These are phyloP conservation scores for Kluyveromyces aestuarii DNA, from an alignment of 805 yeast genomes.

Conservation along the genomic window DNA sequence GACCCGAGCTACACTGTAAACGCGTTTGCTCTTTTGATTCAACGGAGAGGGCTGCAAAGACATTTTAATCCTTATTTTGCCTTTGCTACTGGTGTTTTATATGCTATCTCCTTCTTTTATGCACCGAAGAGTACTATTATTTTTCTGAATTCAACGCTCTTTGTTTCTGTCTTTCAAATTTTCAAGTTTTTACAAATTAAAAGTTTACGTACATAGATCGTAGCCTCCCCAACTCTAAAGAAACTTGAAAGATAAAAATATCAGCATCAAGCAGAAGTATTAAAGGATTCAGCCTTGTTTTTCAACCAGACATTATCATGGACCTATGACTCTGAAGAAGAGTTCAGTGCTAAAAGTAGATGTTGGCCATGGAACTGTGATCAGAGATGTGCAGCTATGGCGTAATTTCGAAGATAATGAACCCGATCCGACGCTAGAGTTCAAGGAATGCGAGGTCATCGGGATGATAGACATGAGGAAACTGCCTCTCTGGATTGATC, in stretches of 20 bases:
- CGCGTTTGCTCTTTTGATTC: conserved; percentile 26
- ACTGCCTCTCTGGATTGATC: conserved; percentile 23
- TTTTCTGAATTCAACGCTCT: background rate
- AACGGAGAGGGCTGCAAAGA: conserved; percentile 28
- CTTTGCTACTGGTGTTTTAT: background rate
- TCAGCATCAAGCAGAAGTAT: background rate
- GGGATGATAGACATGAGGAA: conserved; percentile 10
- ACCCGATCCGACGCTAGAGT: too few relatives aligned
- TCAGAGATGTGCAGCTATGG: conserved; percentile 26
- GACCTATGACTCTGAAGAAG: conserved; percentile 1
- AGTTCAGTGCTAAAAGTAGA: conserved; percentile 10
- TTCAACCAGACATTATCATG: background rate
- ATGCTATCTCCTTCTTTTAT: background rate
- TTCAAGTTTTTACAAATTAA: background rate
- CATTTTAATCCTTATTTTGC: conserved; percentile 9
- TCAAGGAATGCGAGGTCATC: background rate
- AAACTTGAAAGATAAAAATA: background rate
- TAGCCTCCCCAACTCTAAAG: background rate
- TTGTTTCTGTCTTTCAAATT: background rate
- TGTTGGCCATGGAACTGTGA: conserved; percentile 16
- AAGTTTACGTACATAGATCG: too few relatives aligned
- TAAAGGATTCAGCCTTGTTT: background rate
- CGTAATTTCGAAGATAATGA: background rate
- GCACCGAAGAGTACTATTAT: background rate
- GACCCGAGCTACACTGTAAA: conserved; percentile 60